phyloP scores from a whole-genome alignment of 2,329 filamentous ascomycete genomes.

The Xylariaceae sp. region DNA sequence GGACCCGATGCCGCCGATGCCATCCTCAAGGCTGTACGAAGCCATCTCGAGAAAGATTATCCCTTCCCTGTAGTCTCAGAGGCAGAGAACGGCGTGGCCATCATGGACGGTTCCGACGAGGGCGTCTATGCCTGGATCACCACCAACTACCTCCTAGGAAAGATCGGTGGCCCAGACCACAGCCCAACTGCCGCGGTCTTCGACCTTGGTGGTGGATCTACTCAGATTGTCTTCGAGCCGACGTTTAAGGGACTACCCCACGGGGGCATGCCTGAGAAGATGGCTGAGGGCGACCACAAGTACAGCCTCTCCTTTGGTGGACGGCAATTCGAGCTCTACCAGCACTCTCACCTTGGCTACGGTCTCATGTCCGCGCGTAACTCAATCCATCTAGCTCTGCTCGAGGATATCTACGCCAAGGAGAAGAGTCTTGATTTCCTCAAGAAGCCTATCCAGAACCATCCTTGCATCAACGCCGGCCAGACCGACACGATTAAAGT shows the following conservation, averaged over 20 bases:
- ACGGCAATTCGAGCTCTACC: constrained; percentile 87
- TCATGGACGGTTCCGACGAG: constrained; percentile 97
- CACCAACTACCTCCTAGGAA: constrained; percentile 95
- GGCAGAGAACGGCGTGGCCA: constrained; percentile 82
- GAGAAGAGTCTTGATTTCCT: constrained; percentile 47
- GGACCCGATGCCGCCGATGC: constrained; percentile 76
- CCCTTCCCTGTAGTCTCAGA: constrained; percentile 91
- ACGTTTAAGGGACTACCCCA: constrained; percentile 73
- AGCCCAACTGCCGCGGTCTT: constrained; percentile 91
- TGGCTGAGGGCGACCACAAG: constrained; percentile 91
- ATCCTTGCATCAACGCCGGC: constrained; percentile 72
- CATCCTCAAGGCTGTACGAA: constrained; percentile 82
- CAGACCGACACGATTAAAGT: constrained; percentile 73
- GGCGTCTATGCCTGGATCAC: constrained; percentile 99
- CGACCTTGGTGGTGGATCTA: constrained; percentile 93
- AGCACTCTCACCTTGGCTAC: constrained; percentile 96
- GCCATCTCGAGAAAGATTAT: constrained; percentile 80
- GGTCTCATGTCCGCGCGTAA: constrained; percentile 94
- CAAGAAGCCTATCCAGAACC: constrained; percentile 36
- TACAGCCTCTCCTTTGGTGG: constrained; percentile 89
- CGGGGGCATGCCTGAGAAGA: constrained; percentile 80
- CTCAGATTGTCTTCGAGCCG: constrained; percentile 97
- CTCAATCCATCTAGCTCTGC: constrained; percentile 72
- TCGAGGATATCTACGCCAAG: constrained; percentile 67
- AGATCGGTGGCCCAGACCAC: constrained; percentile 90